Evolutionary conservation across 176 grass and related monocot species (phyloP).

Genomic region (Areca catechu): DNA sequence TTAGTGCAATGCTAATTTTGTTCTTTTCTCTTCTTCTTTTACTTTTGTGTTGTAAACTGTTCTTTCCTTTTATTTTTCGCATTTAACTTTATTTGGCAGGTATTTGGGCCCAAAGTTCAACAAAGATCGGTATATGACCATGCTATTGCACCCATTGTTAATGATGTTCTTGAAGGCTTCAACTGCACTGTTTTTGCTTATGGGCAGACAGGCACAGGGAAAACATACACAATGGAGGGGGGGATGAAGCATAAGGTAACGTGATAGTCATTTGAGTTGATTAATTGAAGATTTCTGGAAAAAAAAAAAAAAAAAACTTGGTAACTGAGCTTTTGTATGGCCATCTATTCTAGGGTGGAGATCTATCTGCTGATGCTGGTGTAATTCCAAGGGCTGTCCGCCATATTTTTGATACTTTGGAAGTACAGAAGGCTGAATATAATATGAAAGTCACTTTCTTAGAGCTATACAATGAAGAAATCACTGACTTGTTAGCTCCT

Average conservation of each 20-base stretch:
- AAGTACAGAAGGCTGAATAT: conserved; percentile 60
- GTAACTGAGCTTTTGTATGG: neutral
- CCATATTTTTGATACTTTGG: conserved; percentile 61
- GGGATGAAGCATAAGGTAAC: conserved; percentile 60
- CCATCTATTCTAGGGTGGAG: conserved; percentile 26
- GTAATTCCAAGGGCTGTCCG: conserved; percentile 81
- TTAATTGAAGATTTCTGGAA: neutral
- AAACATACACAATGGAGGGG: conserved; percentile 93
- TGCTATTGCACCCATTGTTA: conserved; percentile 51
- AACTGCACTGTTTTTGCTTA: conserved; percentile 89
- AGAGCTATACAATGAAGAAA: conserved; percentile 88
- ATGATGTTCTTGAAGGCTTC: conserved; percentile 79
- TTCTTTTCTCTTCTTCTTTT: conserved; percentile 8
- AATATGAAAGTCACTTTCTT: conserved; percentile 73
- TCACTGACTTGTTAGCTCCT: conserved; percentile 62
- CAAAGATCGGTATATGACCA: conserved; percentile 59
- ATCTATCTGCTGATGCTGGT: conserved; percentile 55
- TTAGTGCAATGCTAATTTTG: conserved; percentile 3
- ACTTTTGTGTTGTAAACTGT: conserved; percentile 6
- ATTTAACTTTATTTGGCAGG: conserved; percentile 26
- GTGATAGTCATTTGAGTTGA: conserved; percentile 7
- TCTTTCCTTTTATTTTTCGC: neutral
- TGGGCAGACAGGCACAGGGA: conserved; percentile 86
- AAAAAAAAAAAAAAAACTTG: neutral
- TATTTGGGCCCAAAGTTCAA: conserved; percentile 73